These are phyloP conservation scores for Coemansia sp. DNA, from an alignment of 192 early-diverging fungal species.

Conservation along the genomic window DNA sequence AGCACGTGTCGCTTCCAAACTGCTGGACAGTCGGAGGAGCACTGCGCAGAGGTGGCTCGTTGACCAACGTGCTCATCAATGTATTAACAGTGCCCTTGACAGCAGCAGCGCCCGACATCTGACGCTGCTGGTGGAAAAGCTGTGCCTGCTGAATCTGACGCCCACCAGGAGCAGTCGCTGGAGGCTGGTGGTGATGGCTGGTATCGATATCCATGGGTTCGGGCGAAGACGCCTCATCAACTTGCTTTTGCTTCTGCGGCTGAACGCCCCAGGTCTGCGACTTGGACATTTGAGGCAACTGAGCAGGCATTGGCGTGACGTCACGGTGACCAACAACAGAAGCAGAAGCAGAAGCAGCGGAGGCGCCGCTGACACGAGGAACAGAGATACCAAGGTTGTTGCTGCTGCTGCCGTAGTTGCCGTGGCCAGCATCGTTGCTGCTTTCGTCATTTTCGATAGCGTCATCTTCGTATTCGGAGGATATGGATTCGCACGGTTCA, in stretches of 20 bases:
- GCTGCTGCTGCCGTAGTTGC: neutral
- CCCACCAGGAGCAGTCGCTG: constrained; percentile 12
- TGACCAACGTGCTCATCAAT: constrained; percentile 44
- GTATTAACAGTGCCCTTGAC: constrained; percentile 48
- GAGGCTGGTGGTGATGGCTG: constrained; percentile 5
- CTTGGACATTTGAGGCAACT: constrained; percentile 22
- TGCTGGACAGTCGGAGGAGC: constrained; percentile 19
- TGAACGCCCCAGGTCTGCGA: constrained; percentile 23
- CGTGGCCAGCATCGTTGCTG: neutral
- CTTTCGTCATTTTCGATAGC: neutral
- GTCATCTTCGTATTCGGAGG: constrained; percentile 17
- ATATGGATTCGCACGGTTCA: constrained; percentile 27
- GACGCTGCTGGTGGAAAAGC: constrained; percentile 40
- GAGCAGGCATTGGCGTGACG: neutral
- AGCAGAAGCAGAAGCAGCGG: neutral
- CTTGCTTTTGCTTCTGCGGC: neutral
- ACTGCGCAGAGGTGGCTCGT: constrained; percentile 28
- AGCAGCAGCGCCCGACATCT: constrained; percentile 11
- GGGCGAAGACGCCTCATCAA: neutral
- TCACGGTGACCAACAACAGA: constrained; percentile 7
- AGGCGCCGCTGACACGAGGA: neutral
- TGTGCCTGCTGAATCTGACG: constrained; percentile 29
- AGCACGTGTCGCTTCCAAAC: constrained; percentile 14
- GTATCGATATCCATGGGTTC: constrained; percentile 12
- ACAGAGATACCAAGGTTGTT: neutral